Percentiles rank a stretch among this genome's conserved stretches.
These are phyloP conservation scores for Komagataella pastoris DNA, from an alignment of 805 yeast species.

Conservation along the genomic window DNA sequence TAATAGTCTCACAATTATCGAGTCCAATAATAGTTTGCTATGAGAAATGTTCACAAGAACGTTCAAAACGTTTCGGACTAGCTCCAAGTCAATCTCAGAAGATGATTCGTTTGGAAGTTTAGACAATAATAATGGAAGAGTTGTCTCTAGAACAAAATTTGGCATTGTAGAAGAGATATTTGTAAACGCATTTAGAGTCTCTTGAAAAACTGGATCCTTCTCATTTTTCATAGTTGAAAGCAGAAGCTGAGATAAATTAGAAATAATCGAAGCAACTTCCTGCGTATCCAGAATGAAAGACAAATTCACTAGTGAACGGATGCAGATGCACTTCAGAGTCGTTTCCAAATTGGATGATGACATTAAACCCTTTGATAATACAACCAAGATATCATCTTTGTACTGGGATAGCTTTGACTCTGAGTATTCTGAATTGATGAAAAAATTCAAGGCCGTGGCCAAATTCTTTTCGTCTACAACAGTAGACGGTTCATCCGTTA, in stretches of 20 bases:
- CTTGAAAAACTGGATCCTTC: slow-evolving; percentile 36
- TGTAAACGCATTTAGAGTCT: slow-evolving; percentile 42
- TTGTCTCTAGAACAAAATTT: slow-evolving; percentile 31
- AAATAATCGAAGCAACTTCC: slow-evolving; percentile 52
- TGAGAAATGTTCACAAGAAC: slow-evolving; percentile 24
- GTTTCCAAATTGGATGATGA: slow-evolving; percentile 57
- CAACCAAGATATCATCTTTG: slow-evolving; percentile 57
- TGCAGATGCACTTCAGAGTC: slow-evolving; percentile 52
- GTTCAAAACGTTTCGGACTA: slow-evolving; percentile 19
- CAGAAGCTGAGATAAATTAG: slow-evolving; percentile 50
- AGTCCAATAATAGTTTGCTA: slow-evolving; percentile 28
- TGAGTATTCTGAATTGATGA: neutral
- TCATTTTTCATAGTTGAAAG: slow-evolving; percentile 22
- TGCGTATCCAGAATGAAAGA: slow-evolving; percentile 31
- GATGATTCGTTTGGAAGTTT: slow-evolving; percentile 27
- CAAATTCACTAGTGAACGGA: slow-evolving; percentile 41
- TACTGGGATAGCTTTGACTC: slow-evolving; percentile 19
- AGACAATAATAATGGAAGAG: slow-evolving; percentile 37
- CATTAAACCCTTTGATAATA: slow-evolving; percentile 57
- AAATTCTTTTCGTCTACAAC: neutral
- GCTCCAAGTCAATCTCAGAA: slow-evolving; percentile 15
- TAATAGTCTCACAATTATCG: slow-evolving; percentile 27
- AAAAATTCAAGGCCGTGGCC: neutral
- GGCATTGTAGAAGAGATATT: slow-evolving; percentile 24
- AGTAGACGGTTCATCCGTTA: slow-evolving; percentile 10